Evolutionary conservation across 1,284 basidiomycete species (phyloP), one percentile per base, ranked within the genome.

Genomic region (Malassezia brasiliensis): DNA sequence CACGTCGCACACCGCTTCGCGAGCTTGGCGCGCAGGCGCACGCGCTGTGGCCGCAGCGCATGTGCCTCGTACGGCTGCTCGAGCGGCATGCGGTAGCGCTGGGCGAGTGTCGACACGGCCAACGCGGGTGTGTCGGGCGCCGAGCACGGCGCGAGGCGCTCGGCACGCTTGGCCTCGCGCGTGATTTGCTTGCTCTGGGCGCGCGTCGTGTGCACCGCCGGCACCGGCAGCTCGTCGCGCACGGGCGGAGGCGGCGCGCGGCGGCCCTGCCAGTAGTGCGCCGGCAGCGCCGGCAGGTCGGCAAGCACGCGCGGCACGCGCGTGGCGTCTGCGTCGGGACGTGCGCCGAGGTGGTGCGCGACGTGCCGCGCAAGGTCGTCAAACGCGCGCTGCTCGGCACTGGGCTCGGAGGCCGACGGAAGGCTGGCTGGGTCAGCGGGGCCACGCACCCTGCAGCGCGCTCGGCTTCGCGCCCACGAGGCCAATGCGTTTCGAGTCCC

Each of bases 381-480:
- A 30, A 67, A 62, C 41, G 67, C 25, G n/a, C 31, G 30, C 35
- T 47, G 45, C 35, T 40, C 20, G 5, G 39, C 17, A 2, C 10
- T 12, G 8, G 39, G 39, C 39, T 20, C 25, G 8, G 11, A 8
- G 3, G 39, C 39, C 1, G 39, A 12, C 5, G 25, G 39, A 2
- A 40, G 19, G 9, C 6, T 40, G 52, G 32, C 50, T 60, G 50
- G 35, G 52, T 28, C 5, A 22, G 38, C 3, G 19, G 8, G 17
- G 7, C 25, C 11, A 55, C 67, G 50, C 31, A 75, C 70, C 50
- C 19, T 69, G 90, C 17, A 99, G 82, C 22, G 90, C 89, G 0
- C 90, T 91, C 0, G 90, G 88, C 75, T 96, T 98, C 69, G 96
- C 93, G 65, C 96, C 96, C 10, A 83, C 85, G 70, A 93, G 87